These are phyloP conservation scores for Phoenix roebelenii DNA, from an alignment of 176 grass and related monocot species.

Conservation along the genomic window DNA sequence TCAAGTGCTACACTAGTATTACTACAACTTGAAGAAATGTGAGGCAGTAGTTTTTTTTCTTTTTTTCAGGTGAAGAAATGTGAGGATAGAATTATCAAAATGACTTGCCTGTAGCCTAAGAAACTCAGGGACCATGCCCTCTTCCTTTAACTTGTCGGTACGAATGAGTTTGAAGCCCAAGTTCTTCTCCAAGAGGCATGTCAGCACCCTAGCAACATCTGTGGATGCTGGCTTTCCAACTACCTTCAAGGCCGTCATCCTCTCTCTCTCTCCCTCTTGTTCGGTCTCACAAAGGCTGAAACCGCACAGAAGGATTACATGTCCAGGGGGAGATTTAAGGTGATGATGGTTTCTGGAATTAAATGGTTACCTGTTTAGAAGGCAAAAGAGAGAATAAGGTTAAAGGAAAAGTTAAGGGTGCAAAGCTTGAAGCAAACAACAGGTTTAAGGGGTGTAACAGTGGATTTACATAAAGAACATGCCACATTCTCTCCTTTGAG, in stretches of 20 bases:
- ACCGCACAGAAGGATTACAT: neutral
- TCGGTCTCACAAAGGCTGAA: slow-evolving; percentile 24
- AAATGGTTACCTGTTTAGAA: slow-evolving; percentile 56
- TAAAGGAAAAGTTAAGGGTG: slow-evolving; percentile 27
- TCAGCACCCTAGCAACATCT: slow-evolving; percentile 64
- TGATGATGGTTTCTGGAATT: slow-evolving; percentile 11
- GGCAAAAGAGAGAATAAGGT: slow-evolving; percentile 40
- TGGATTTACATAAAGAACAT: too few relatives aligned
- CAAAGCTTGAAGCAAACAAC: too few relatives aligned
- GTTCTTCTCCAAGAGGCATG: slow-evolving; percentile 91
- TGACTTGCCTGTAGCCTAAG: slow-evolving; percentile 55
- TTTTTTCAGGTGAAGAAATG: neutral
- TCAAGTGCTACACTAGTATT: too few relatives aligned
- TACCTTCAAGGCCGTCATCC: slow-evolving; percentile 52
- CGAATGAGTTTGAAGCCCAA: slow-evolving; percentile 76
- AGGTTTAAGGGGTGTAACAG: too few relatives aligned
- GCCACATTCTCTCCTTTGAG: too few relatives aligned
- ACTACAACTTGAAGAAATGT: neutral
- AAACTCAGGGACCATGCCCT: slow-evolving; percentile 73
- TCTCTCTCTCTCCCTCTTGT: slow-evolving; percentile 31
- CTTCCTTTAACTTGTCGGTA: slow-evolving; percentile 61
- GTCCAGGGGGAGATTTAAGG: slow-evolving; percentile 31
- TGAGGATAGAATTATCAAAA: neutral
- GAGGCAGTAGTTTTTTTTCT: neutral
- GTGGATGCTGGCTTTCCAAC: slow-evolving; percentile 77